Evolutionary conservation across 2,329 filamentous ascomycete genomes (phyloP), one percentile per base, ranked within the genome.

Genomic region (Meredithiella fracta): DNA sequence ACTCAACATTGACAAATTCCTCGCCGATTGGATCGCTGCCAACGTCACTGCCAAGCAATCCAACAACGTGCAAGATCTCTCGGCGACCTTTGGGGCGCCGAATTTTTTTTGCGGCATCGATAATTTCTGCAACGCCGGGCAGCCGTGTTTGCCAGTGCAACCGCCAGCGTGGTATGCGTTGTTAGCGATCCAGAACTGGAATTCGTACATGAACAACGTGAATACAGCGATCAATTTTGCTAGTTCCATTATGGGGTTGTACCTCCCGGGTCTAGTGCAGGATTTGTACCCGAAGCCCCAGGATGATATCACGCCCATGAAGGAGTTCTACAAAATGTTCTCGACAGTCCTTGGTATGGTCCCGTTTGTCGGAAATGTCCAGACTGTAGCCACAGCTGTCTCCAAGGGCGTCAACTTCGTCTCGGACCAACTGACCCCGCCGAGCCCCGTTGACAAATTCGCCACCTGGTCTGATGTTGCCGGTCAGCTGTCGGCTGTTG

Each of bases 31-130:
- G 29, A 47, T 57, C 42, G 53, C 56, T 47, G 53, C 55, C 3
- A 55, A 58, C 47, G 47, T 58, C 2, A 55, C 56, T 8, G 15
- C 49, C 6, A 29, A 51, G 9, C 22, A 37, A 11, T 31, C 3
- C 40, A 52, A 61, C 44, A 61, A 61, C 1, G 26, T 61, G 8
- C 59, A 60, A 14, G 55, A 57, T 17, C 14, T 61, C 29, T 53
- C 53, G 1, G 52, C 57, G 3, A 60, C 52, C 11, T 52, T 61
- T 23, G 59, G 59, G 3, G 59, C 60, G 1, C 59, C 59, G 23
- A 61, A 60, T 50, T 61, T 61, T 53, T 59, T 56, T 25, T 61
- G 60, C 22, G 60, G 60, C n/a, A 47, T 60, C 1, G 53, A 56
- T 14, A n/a, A 42, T 5, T 58, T 57, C 47, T 61, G 60, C 29